Percentiles rank a stretch among this genome's conserved stretches.
phyloP scores from a whole-genome alignment of 2,329 filamentous ascomycete genomes.

The Waltergamsia citrina region DNA sequence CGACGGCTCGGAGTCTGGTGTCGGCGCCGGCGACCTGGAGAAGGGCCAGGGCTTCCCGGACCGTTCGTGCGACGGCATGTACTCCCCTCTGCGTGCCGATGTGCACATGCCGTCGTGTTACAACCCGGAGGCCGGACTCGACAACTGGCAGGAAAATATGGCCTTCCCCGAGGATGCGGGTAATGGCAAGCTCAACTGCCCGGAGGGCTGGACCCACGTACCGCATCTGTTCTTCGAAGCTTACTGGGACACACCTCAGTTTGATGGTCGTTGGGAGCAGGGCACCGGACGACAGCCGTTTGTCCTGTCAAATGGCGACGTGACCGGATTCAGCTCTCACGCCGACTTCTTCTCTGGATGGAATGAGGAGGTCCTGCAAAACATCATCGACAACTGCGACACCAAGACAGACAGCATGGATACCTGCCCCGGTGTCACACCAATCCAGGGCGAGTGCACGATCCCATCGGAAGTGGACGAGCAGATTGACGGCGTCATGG shows the following conservation, averaged over 20 bases:
- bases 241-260: constrained; percentile 50
- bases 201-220: constrained; percentile 41
- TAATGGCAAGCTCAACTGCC: constrained; percentile 44
- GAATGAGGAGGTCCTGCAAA: constrained; percentile 55
- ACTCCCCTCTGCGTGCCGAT: constrained; percentile 54
- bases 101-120: constrained; percentile 68
- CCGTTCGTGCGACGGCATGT: constrained; percentile 54
- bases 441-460: constrained; percentile 42
- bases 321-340: constrained; percentile 61
- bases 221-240: constrained; percentile 50
- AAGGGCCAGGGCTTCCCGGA: constrained; percentile 58
- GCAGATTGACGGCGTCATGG: constrained; percentile 30
- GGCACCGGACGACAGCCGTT: constrained; percentile 51
- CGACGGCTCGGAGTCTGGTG: constrained; percentile 44
- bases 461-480: constrained; percentile 38
- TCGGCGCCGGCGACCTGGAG: constrained; percentile 42
- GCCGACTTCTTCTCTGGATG: constrained; percentile 67
- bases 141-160: constrained; percentile 57
- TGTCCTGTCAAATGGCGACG: constrained; percentile 59
- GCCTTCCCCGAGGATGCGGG: constrained; percentile 45
- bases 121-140: constrained; percentile 51
- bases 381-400: constrained; percentile 58
- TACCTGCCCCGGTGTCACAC: constrained; percentile 46
- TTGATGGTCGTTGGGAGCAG: constrained; percentile 38
- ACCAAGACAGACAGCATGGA: constrained; percentile 51